A percentile compares a stretch with the other conserved stretches of the same genome.
Conservation (phyloP, 2,329 filamentous ascomycete genomes). For the Alternaria incomplexa region DNA sequence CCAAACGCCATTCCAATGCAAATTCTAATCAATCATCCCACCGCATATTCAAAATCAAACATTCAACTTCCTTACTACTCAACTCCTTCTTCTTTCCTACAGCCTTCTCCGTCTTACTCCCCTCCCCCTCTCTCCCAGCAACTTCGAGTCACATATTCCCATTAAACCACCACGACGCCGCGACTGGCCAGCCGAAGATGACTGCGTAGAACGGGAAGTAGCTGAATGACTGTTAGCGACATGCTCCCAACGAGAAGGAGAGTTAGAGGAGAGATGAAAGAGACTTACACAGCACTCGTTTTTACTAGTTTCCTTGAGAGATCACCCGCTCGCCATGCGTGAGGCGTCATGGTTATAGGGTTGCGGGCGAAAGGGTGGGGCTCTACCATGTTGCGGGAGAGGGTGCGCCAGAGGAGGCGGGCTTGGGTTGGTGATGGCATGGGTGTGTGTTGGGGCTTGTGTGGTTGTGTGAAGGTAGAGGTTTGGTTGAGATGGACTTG, state of each 20-base stretch:
- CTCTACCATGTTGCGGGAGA: slow-evolving; percentile 42
- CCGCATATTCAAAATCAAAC: slow-evolving; percentile 36
- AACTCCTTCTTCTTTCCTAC: slow-evolving; percentile 5
- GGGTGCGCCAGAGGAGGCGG: slow-evolving; percentile 40
- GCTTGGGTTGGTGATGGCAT: slow-evolving; percentile 43
- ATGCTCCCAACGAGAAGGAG: not conserved
- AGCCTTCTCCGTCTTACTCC: not conserved
- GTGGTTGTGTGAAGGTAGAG: not conserved
- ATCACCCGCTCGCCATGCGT: slow-evolving; percentile 31
- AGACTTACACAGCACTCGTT: slow-evolving; percentile 37
- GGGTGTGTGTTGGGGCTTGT: not conserved
- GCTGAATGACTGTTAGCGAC: slow-evolving; percentile 18
- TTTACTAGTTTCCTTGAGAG: slow-evolving; percentile 28
- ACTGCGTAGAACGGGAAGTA: slow-evolving; percentile 36
- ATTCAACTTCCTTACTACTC: slow-evolving; percentile 30
- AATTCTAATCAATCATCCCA: slow-evolving; percentile 32
- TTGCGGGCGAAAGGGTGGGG: slow-evolving; percentile 45
- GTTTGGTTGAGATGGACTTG: not conserved
- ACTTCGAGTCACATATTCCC: slow-evolving; percentile 39
- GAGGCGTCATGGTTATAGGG: slow-evolving; percentile 31
- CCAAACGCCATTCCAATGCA: not conserved
- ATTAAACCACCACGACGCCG: slow-evolving; percentile 32
- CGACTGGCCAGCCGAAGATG: slow-evolving; percentile 45
- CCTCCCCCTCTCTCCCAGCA: slow-evolving; percentile 16
- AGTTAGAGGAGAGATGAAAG: not conserved